Conservation (phyloP, 257 asterid genomes). For the Perilla frutescens region DNA sequence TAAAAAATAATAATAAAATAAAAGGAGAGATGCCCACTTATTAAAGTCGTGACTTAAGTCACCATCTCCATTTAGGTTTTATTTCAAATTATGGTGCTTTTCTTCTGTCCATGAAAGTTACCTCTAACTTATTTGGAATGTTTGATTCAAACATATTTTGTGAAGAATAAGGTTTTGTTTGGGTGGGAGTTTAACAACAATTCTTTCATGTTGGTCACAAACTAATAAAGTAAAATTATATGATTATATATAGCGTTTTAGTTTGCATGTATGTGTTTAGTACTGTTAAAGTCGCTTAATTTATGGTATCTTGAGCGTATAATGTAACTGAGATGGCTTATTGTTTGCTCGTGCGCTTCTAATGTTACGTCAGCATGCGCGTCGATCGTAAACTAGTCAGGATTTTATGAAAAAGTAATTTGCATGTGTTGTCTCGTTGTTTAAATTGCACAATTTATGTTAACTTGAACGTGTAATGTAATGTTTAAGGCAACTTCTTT, state of each 20-base stretch:
- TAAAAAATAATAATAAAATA: neutral
- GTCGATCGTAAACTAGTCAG: too few species aligned
- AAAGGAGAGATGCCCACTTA: conserved; percentile 19
- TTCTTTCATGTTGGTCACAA: neutral
- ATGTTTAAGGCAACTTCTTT: too few species aligned
- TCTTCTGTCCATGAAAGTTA: conserved; percentile 5
- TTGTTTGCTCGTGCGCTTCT: too few species aligned
- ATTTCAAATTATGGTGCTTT: conserved; percentile 3
- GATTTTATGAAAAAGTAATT: too few species aligned
- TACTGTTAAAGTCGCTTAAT: neutral
- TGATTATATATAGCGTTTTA: too few species aligned
- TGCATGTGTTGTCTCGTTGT: too few species aligned
- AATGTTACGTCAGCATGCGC: too few species aligned
- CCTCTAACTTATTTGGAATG: conserved; percentile 13
- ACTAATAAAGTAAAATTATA: neutral
- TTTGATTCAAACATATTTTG: neutral
- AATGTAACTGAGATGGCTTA: too few species aligned
- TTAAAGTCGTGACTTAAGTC: conserved; percentile 22
- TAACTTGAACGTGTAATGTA: too few species aligned
- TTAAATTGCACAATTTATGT: too few species aligned
- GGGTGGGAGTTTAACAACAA: neutral
- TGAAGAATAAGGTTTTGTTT: neutral
- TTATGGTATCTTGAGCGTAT: neutral
- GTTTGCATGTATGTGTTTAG: too few species aligned
- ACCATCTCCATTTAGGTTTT: conserved; percentile 13